A percentile compares a stretch with the other conserved stretches of the same genome.
These are phyloP conservation scores for Beauveria scarabaeidicola DNA, from an alignment of 2,329 filamentous ascomycete species.

Conservation along the genomic window DNA sequence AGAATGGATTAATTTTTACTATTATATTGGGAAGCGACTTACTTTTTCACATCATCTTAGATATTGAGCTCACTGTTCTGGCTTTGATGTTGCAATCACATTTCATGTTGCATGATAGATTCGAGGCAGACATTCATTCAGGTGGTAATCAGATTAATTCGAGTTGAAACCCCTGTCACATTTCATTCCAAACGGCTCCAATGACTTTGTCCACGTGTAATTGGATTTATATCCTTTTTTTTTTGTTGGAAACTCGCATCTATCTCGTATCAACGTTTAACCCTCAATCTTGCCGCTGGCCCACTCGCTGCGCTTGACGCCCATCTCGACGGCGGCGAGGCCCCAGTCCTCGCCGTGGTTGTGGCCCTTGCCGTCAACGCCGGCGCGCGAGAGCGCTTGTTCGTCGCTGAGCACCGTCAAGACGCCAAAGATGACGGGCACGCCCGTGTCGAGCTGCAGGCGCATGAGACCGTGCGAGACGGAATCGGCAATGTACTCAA, in stretches of 20 bases:
- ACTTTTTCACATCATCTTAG: not conserved
- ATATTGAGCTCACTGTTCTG: not conserved
- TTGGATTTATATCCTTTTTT: too few species aligned
- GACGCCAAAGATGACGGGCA: conserved; percentile 87
- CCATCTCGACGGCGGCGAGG: conserved; percentile 86
- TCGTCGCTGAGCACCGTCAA: conserved; percentile 83
- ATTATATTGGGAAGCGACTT: conserved; percentile 8
- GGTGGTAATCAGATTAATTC: conserved; percentile 2
- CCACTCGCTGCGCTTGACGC: conserved; percentile 80
- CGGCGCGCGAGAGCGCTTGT: conserved; percentile 78
- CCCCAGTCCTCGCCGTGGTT: conserved; percentile 99
- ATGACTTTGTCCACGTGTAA: too few species aligned
- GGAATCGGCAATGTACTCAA: conserved; percentile 93
- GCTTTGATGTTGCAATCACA: conserved; percentile 4
- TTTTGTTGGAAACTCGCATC: too few species aligned
- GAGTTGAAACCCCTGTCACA: not conserved
- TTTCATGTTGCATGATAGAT: conserved; percentile 10
- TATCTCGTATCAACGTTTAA: conserved; percentile 14
- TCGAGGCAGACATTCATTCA: conserved; percentile 3
- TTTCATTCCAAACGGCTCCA: too few species aligned
- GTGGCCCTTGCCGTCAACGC: conserved; percentile 58
- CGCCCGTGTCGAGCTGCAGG: conserved; percentile 78
- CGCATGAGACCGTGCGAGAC: conserved; percentile 91
- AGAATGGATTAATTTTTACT: conserved; percentile 7
- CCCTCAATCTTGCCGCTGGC: conserved; percentile 55